Evolutionary conservation across 768 basidiomycete species (phyloP).

Genomic region (Pulveroboletus sp.): DNA sequence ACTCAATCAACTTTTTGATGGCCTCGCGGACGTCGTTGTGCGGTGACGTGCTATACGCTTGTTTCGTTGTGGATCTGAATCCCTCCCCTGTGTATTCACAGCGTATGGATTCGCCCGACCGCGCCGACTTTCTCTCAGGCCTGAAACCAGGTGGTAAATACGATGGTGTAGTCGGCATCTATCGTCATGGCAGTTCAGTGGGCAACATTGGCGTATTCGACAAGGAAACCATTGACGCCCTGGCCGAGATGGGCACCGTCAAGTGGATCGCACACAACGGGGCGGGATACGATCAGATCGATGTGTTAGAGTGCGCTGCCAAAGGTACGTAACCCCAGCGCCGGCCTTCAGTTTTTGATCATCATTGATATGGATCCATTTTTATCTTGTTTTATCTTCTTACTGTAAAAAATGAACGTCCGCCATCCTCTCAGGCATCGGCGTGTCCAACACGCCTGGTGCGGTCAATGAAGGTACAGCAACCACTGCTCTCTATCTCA

Average conservation of each 20-base stretch:
- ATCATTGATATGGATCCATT: too few species aligned
- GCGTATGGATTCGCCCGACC: slow-evolving; percentile 54
- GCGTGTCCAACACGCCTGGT: slow-evolving; percentile 82
- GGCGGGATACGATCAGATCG: slow-evolving; percentile 88
- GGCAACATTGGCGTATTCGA: slow-evolving; percentile 73
- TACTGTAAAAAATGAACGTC: background rate
- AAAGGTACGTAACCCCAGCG: slow-evolving; percentile 43
- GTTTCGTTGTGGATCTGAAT: background rate
- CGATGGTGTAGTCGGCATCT: slow-evolving; percentile 66
- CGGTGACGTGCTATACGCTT: slow-evolving; percentile 27
- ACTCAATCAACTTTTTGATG: slow-evolving; percentile 54
- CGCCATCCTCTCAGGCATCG: too few species aligned
- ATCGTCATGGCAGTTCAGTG: slow-evolving; percentile 68
- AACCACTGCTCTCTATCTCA: slow-evolving; percentile 78
- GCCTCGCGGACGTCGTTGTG: slow-evolving; percentile 74
- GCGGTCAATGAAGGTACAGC: slow-evolving; percentile 91
- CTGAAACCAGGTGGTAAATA: slow-evolving; percentile 70
- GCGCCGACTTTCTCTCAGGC: slow-evolving; percentile 64
- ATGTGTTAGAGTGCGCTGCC: slow-evolving; percentile 66
- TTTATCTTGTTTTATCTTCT: too few species aligned
- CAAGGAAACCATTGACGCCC: slow-evolving; percentile 63
- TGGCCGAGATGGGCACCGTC: slow-evolving; percentile 51
- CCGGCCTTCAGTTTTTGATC: background rate
- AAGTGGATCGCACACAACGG: slow-evolving; percentile 92
- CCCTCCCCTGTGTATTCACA: slow-evolving; percentile 15